phyloP scores from a whole-genome alignment of 208 protist genomes.

The Leishmania mexicana region DNA sequence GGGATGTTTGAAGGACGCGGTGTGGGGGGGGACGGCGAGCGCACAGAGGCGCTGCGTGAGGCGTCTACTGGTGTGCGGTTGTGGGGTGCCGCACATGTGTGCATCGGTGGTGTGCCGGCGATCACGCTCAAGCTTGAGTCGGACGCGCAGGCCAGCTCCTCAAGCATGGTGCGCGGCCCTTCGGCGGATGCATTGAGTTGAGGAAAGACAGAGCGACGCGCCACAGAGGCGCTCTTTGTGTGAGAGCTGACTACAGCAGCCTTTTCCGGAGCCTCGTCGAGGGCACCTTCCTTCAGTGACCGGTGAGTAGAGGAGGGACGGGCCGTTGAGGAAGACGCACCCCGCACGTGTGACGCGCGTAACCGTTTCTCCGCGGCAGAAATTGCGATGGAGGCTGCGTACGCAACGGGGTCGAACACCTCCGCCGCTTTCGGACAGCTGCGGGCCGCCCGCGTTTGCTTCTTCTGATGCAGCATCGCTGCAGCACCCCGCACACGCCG shows the following conservation, averaged over 20 bases:
- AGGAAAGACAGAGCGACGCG: not conserved
- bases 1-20: not conserved
- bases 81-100: not conserved
- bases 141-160: conserved; percentile 25
- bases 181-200: not conserved
- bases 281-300: not conserved
- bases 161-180: conserved; percentile 10
- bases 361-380: conserved; percentile 27
- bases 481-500: not conserved
- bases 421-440: not conserved
- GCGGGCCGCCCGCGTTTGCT: not conserved
- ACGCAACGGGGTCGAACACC: conserved; percentile 35
- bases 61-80: conserved; percentile 1
- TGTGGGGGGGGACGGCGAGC: conserved; percentile 7
- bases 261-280: not conserved
- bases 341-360: conserved; percentile 17
- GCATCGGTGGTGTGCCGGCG: not conserved
- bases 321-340: conserved; percentile 17
- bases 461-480: conserved; percentile 1
- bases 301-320: conserved; percentile 10
- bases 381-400: conserved; percentile 34
- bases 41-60: not conserved
- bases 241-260: not conserved
- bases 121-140: conserved; percentile 15
- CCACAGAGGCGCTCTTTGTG: no score